A percentile compares a stretch with the other conserved stretches of the same genome.
These are phyloP conservation scores for Crassisporium funariophilum DNA, from an alignment of 768 basidiomycete genomes.

Conservation along the genomic window DNA sequence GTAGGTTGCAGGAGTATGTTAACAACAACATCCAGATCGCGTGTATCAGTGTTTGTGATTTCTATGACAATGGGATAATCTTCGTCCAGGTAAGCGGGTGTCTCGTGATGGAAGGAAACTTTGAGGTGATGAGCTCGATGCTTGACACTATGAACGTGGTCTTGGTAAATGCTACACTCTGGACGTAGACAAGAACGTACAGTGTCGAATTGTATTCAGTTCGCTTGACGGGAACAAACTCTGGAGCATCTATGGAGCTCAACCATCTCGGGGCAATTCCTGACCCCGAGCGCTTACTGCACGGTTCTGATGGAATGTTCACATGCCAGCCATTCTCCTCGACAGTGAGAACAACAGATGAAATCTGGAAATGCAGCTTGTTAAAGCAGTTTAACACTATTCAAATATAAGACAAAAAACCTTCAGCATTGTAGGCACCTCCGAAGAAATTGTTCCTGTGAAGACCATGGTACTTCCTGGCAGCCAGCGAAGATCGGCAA, in stretches of 20 bases:
- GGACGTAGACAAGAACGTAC: constrained; percentile 38
- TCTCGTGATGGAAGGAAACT: constrained; percentile 56
- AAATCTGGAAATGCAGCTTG: constrained; percentile 38
- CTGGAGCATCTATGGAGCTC: constrained; percentile 50
- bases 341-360: constrained; percentile 51
- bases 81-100: constrained; percentile 82
- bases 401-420: constrained; percentile 34
- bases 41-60: constrained; percentile 71
- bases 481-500: constrained; percentile 59
- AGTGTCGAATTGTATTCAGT: constrained; percentile 45
- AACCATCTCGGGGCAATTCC: constrained; percentile 54
- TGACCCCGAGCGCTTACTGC: constrained; percentile 34
- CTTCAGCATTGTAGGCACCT: constrained; percentile 49
- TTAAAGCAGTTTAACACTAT: not conserved
- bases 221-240: constrained; percentile 54
- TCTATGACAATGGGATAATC: constrained; percentile 68
- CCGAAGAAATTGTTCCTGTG: constrained; percentile 57
- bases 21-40: constrained; percentile 65
- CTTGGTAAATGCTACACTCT: constrained; percentile 6
- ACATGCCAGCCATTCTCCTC: constrained; percentile 69
- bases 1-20: constrained; percentile 82
- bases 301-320: constrained; percentile 57
- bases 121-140: constrained; percentile 61
- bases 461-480: constrained; percentile 58
- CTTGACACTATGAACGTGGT: constrained; percentile 48